Conservation (phyloP, 164 flowering plant species). For the Sedum album region DNA sequence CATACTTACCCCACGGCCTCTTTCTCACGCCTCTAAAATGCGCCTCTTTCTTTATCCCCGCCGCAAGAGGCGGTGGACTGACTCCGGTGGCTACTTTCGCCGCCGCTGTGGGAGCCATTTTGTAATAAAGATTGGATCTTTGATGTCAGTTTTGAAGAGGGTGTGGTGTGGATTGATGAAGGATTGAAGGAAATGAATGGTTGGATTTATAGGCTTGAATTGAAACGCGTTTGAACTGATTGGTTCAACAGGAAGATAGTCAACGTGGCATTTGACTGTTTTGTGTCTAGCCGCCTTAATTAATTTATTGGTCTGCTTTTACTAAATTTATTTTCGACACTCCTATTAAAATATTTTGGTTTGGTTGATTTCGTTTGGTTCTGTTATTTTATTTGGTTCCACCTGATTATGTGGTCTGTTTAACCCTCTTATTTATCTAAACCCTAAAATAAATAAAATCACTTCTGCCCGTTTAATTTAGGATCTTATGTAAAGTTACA, state of each 20-base stretch:
- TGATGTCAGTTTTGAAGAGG: background rate
- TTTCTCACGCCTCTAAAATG: constrained; percentile 48
- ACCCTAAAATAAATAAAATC: no score
- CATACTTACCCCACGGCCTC: constrained; percentile 54
- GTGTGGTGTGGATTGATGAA: background rate
- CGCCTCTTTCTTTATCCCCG: constrained; percentile 20
- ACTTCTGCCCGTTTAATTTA: no score
- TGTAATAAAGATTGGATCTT: background rate
- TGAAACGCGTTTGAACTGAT: constrained; percentile 4
- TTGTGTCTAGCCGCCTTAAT: constrained; percentile 30
- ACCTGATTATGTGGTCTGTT: no score
- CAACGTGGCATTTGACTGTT: constrained; percentile 39
- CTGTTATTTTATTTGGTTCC: no score
- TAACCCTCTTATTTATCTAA: no score
- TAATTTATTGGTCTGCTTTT: constrained; percentile 25
- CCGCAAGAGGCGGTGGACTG: background rate
- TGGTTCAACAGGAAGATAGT: constrained; percentile 15
- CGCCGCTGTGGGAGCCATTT: constrained; percentile 23
- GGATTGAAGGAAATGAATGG: background rate
- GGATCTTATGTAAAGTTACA: no score
- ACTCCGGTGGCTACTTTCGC: constrained; percentile 12
- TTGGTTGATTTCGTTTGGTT: no score
- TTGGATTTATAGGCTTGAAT: constrained; percentile 11
- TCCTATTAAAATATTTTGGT: constrained; percentile 7
- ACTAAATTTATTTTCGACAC: constrained; percentile 38